These are phyloP conservation scores for Magnaporthiopsis incrustans DNA, from an alignment of 2,329 filamentous ascomycete genomes.

Conservation along the genomic window DNA sequence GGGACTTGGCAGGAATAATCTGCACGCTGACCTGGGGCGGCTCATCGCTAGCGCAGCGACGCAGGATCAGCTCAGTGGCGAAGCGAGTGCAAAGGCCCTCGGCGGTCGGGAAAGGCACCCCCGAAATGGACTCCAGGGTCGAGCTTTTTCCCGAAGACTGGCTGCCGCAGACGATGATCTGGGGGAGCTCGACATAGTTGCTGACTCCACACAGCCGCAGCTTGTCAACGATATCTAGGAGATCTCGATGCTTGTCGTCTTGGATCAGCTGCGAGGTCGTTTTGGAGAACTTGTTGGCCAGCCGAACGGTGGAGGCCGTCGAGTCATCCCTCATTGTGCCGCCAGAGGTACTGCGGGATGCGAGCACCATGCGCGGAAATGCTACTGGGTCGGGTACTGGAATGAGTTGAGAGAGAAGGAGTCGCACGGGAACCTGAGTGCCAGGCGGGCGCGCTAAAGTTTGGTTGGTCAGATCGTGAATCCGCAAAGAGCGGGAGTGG, in stretches of 20 bases:
- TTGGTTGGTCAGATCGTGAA: no score
- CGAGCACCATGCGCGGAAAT: no score
- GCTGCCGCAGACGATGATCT: conserved; percentile 51
- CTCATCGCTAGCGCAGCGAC: conserved; percentile 29
- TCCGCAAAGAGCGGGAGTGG: no score
- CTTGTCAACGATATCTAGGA: conserved; percentile 30
- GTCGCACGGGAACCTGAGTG: no score
- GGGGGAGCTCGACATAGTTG: conserved; percentile 31
- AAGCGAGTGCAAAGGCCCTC: conserved; percentile 55
- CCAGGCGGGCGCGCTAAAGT: no score
- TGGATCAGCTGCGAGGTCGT: conserved; percentile 10
- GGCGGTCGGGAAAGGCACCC: conserved; percentile 50
- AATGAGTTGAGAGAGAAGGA: no score
- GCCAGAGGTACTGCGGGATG: no score
- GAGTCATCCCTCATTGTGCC: no score
- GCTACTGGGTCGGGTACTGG: no score
- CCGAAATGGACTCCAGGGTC: conserved; percentile 56
- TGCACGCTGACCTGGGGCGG: background rate
- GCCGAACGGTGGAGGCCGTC: no score
- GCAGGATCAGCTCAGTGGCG: conserved; percentile 52
- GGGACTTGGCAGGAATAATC: conserved; percentile 26
- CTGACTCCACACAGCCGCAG: conserved; percentile 28
- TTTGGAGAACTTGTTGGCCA: no score
- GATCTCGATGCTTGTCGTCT: conserved; percentile 24
- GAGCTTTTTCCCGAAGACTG: conserved; percentile 58